Evolutionary conservation across 2,329 filamentous ascomycete genomes (phyloP), one percentile per base, ranked within the genome.

Genomic region (Lasiodiplodia gonubiensis): DNA sequence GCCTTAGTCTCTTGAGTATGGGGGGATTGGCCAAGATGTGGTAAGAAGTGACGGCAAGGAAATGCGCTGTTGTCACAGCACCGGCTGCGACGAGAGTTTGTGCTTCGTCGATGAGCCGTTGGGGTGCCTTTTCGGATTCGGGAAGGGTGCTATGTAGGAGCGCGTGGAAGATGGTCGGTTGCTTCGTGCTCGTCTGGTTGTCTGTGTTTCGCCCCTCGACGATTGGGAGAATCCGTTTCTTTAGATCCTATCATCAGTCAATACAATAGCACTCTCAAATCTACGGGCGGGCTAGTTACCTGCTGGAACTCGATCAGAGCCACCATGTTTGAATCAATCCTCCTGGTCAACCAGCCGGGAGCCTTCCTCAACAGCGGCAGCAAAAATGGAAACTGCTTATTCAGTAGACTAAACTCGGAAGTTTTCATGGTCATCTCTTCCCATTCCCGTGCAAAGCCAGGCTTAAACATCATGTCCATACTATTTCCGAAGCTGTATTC

Each of bases 41-140:
- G 70, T 76, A 82, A 3, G 76, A 73, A 4, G 76, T 70, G 5
- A 79, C 68, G 1, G 74, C 69, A 18, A 83, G 71, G 0, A 74
- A 71, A 69, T 74, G 74, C 5, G 74, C 74, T 0, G 75, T 78
- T 0, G 80, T 83, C 33, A 79, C 73, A 7, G 76, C 78, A 2
- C 79, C 81, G 2, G 80, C 81, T 1, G 72, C 72, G 11, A 77
- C 71, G 1, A 80, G 59, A 1, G 71, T 72, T 11, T 68, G 37
- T 8, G 64, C 68, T 59, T 74, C 71, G 0, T 69, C 69, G n/a
- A 48, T 52, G 16, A 72, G 57, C 25, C 70, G 67, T 48, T 54
- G 14, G 10, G 68, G 63, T 7, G 57, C 60, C 48, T 70, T 71
- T 23, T 72, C 71, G n/a, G 54, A 52, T 2, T 69, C n/a, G 8